Percentiles rank a stretch among this genome's conserved stretches.
Evolutionary conservation across 495 filamentous ascomycete species (phyloP).

Genomic region (Talaromyces wortmannii): DNA sequence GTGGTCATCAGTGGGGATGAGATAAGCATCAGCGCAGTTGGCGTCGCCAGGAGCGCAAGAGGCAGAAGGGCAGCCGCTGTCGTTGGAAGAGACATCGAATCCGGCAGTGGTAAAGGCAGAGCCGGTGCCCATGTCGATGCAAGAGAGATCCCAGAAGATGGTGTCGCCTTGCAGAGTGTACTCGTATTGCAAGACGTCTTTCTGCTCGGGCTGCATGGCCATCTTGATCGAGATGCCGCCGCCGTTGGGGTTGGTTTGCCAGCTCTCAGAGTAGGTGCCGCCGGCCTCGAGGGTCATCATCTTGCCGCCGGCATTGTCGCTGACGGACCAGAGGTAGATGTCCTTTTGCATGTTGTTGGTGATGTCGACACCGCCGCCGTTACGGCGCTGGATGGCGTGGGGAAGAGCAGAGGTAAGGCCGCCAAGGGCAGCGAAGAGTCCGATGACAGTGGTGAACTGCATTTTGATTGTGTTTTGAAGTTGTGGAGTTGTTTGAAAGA

Average conservation of each 20-base stretch:
- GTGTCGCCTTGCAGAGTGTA: conserved; percentile 31
- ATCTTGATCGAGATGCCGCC: conserved; percentile 43
- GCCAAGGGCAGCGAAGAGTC: conserved; percentile 28
- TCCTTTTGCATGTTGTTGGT: conserved; percentile 28
- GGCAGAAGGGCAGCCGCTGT: conserved; percentile 26
- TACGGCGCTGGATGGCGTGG: conserved; percentile 9
- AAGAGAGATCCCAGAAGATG: conserved; percentile 40
- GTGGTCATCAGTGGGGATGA: conserved; percentile 35
- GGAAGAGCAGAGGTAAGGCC: conserved; percentile 31
- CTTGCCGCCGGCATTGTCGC: conserved; percentile 17
- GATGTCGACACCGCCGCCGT: conserved; percentile 17
- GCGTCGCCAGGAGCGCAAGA: conserved; percentile 32
- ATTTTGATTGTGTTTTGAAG: conserved; percentile 21
- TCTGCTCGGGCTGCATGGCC: conserved; percentile 21
- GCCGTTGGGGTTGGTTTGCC: conserved; percentile 32
- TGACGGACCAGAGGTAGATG: conserved; percentile 39
- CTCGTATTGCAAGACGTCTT: conserved; percentile 39
- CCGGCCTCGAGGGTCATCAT: conserved; percentile 29
- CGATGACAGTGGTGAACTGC: conserved; percentile 37
- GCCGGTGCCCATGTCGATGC: conserved; percentile 31
- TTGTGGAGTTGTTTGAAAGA: not conserved
- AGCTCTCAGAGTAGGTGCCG: conserved; percentile 25
- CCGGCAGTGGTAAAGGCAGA: conserved; percentile 36
- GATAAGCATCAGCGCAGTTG: conserved; percentile 35
- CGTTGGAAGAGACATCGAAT: conserved; percentile 31